A percentile compares a stretch with the other conserved stretches of the same genome.
Conservation (phyloP, 441 rosid species). For the Euphorbia schlechtendalii region DNA sequence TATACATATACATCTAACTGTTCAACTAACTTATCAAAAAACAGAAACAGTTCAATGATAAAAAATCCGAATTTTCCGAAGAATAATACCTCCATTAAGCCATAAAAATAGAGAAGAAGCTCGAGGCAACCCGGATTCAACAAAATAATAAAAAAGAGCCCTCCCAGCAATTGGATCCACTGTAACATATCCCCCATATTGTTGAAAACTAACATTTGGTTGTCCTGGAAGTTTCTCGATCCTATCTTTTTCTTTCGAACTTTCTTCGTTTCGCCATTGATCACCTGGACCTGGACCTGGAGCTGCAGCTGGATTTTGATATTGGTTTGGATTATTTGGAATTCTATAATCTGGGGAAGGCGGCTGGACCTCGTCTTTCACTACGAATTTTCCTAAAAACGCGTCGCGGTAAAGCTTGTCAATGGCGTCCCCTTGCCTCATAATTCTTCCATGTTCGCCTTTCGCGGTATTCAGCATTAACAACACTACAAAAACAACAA, state of each 20-base stretch:
- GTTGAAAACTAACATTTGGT: conserved; percentile 47
- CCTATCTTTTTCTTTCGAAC: conserved; percentile 40
- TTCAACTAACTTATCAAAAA: too few relatives aligned
- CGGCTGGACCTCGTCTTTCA: conserved; percentile 12
- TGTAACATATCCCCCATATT: conserved; percentile 75
- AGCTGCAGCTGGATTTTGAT: too few relatives aligned
- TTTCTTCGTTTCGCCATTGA: neutral
- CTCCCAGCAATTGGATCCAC: conserved; percentile 54
- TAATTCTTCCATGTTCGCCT: conserved; percentile 28
- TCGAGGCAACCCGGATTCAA: conserved; percentile 37
- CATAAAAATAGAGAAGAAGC: conserved; percentile 73
- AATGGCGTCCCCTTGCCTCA: conserved; percentile 39
- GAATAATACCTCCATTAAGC: conserved; percentile 79
- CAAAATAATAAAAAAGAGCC: conserved; percentile 66
- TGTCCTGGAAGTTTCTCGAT: conserved; percentile 64
- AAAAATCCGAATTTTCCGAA: neutral
- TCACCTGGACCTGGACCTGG: neutral
- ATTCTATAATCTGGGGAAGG: neutral
- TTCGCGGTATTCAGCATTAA: conserved; percentile 21
- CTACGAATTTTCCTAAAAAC: conserved; percentile 24
- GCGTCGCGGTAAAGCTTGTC: conserved; percentile 37
- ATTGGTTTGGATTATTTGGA: too few relatives aligned
- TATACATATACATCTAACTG: too few relatives aligned
- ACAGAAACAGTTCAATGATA: too few relatives aligned
- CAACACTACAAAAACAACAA: conserved; percentile 17